phyloP scores from a whole-genome alignment of 192 early-diverging fungal genomes.

The Chytriomyces confervae region DNA sequence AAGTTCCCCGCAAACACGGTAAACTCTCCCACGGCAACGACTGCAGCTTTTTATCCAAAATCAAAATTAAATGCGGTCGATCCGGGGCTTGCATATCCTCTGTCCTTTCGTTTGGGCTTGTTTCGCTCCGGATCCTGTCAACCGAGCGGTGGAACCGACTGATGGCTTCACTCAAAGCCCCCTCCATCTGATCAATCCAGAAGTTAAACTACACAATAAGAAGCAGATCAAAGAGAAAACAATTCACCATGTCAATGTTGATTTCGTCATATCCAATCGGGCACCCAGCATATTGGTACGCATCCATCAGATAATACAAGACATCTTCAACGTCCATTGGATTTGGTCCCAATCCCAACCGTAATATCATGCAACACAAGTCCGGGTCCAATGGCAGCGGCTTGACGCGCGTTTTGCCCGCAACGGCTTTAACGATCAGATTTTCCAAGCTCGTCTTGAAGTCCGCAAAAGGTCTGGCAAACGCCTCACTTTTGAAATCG shows the following conservation, averaged over 20 bases:
- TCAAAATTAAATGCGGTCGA: slow-evolving; percentile 74
- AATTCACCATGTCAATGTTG: slow-evolving; percentile 50
- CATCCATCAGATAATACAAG: slow-evolving; percentile 69
- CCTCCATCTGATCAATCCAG: slow-evolving; percentile 38
- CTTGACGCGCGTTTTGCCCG: slow-evolving; percentile 36
- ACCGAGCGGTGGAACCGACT: slow-evolving; percentile 31
- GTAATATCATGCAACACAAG: slow-evolving; percentile 61
- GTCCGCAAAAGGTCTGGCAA: slow-evolving; percentile 30
- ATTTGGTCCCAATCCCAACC: slow-evolving; percentile 58
- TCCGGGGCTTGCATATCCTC: neutral
- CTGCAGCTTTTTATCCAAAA: slow-evolving; percentile 85
- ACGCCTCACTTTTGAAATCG: slow-evolving; percentile 18
- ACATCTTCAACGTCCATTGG: slow-evolving; percentile 72
- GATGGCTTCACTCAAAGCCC: slow-evolving; percentile 37
- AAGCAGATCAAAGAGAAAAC: slow-evolving; percentile 35
- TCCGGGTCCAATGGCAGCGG: slow-evolving; percentile 63
- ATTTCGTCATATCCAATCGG: slow-evolving; percentile 64
- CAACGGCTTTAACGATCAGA: slow-evolving; percentile 54
- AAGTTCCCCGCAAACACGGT: slow-evolving; percentile 67
- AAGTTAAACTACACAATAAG: slow-evolving; percentile 12
- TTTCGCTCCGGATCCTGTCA: neutral
- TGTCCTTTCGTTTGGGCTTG: neutral
- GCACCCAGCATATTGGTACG: slow-evolving; percentile 61
- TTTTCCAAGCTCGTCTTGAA: slow-evolving; percentile 60
- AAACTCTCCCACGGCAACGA: slow-evolving; percentile 90